Percentiles rank a stretch among this genome's conserved stretches.
Evolutionary conservation across 2,329 filamentous ascomycete species (phyloP).

Genomic region (Talaromyces albobiverticillius): DNA sequence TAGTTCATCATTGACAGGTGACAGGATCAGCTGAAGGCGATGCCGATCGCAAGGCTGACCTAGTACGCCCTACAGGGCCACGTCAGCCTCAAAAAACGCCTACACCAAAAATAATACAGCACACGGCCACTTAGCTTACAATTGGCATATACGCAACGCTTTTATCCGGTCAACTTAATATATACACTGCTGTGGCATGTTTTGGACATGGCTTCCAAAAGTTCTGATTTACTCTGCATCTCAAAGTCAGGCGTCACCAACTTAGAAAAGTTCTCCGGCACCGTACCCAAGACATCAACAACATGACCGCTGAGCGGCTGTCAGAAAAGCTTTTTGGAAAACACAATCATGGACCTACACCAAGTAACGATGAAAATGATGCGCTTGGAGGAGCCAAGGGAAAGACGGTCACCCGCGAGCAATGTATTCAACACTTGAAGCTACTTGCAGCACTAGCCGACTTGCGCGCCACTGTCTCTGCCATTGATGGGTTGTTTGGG

Average conservation of each 20-base stretch:
- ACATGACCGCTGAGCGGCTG: neutral
- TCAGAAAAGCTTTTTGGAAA: neutral
- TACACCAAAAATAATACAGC: no score
- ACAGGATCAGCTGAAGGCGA: no score
- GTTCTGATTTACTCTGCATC: neutral
- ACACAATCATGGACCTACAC: neutral
- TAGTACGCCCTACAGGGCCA: neutral
- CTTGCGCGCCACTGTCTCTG: conserved; percentile 65
- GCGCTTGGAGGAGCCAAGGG: neutral
- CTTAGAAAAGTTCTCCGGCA: neutral
- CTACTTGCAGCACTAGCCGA: conserved; percentile 66
- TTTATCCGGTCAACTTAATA: neutral
- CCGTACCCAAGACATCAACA: no score
- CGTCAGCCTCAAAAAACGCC: no score
- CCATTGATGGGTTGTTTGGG: conserved; percentile 62
- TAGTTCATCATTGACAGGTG: no score
- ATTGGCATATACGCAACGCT: neutral
- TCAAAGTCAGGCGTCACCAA: neutral
- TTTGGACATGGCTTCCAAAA: no score
- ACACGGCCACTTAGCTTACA: neutral
- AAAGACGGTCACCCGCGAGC: conserved; percentile 41
- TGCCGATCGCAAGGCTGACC: neutral
- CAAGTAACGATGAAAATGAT: neutral
- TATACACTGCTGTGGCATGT: no score
- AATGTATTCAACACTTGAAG: conserved; percentile 71